Evolutionary conservation across 176 grass and related monocot genomes (phyloP).

Genomic region (Musa acuminata): DNA sequence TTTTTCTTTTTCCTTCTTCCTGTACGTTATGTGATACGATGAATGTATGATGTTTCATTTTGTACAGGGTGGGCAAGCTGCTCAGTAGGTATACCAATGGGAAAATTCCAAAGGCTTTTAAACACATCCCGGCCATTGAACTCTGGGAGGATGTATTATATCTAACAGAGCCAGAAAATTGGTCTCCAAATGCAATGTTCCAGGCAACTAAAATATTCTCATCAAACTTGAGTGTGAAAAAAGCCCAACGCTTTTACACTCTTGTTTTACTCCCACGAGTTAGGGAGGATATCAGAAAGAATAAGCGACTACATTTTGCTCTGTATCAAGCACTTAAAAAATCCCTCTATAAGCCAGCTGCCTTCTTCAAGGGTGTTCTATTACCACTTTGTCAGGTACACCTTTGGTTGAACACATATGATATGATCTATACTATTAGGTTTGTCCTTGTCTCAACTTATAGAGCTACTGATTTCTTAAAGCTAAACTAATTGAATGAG

Average conservation of each 20-base stretch:
- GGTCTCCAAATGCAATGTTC: conserved; percentile 85
- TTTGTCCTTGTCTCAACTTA: neutral
- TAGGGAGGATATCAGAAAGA: conserved; percentile 71
- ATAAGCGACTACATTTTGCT: conserved; percentile 82
- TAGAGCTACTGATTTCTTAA: neutral
- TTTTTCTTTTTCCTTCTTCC: neutral
- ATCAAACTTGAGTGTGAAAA: conserved; percentile 70
- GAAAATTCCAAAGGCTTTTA: conserved; percentile 79
- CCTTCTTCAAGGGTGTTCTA: conserved; percentile 83
- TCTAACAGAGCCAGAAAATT: conserved; percentile 75
- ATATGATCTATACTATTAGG: neutral
- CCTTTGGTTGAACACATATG: neutral
- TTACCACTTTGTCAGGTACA: conserved; percentile 88
- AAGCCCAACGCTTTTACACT: conserved; percentile 56
- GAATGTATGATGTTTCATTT: conserved; percentile 1
- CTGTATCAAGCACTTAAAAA: conserved; percentile 79
- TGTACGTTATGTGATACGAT: neutral
- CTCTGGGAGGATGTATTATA: conserved; percentile 71
- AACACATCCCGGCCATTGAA: conserved; percentile 61
- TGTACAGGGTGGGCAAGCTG: conserved; percentile 78
- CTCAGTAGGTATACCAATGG: conserved; percentile 74
- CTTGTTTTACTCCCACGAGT: conserved; percentile 68
- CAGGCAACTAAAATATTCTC: conserved; percentile 86
- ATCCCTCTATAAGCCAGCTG: conserved; percentile 69
- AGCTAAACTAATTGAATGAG: neutral